These are phyloP conservation scores for Prunus armeniaca DNA, from an alignment of 306 rosid species.

Conservation along the genomic window DNA sequence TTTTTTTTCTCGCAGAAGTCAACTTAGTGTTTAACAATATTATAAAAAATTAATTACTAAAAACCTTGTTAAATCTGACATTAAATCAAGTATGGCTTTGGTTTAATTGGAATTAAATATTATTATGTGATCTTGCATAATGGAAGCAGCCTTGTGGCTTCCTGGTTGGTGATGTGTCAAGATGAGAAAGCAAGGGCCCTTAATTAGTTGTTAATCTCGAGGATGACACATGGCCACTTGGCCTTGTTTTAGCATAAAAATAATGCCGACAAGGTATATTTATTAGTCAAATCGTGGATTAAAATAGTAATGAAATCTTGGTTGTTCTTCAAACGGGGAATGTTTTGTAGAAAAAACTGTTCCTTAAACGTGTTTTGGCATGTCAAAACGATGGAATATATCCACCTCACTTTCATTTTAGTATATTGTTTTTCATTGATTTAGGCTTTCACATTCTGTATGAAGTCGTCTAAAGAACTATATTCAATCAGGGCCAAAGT, in stretches of 20 bases:
- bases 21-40: too few relatives aligned
- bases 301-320: not conserved
- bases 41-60: too few relatives aligned
- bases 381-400: not conserved
- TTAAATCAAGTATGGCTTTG: too few relatives aligned
- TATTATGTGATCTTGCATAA: too few relatives aligned
- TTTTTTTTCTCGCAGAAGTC: too few relatives aligned
- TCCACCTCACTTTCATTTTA: not conserved
- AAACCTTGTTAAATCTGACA: too few relatives aligned
- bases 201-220: too few relatives aligned
- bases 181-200: too few relatives aligned
- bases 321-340: not conserved
- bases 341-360: not conserved
- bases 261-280: slow-evolving; percentile 1
- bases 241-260: not conserved
- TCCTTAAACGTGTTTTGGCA: slow-evolving; percentile 18
- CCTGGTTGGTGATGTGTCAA: too few relatives aligned
- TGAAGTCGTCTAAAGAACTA: not conserved
- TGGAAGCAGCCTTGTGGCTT: too few relatives aligned
- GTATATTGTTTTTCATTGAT: not conserved
- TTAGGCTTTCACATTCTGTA: not conserved
- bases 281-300: not conserved
- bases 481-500: not conserved
- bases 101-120: too few relatives aligned
- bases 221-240: too few relatives aligned